These are phyloP conservation scores for Pneumocystis jirovecii DNA, from an alignment of 1,139 yeast species.

Conservation along the genomic window DNA sequence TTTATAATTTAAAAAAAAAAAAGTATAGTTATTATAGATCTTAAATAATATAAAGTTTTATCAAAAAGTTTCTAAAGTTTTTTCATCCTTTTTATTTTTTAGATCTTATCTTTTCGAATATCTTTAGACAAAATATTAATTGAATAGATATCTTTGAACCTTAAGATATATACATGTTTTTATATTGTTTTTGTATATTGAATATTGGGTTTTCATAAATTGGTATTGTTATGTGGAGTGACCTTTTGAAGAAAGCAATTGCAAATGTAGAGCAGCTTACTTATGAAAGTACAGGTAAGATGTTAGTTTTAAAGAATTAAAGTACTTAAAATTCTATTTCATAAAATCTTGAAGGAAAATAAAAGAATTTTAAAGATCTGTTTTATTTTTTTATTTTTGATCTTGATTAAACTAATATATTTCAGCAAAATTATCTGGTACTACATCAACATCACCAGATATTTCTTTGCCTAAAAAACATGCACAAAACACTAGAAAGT, in stretches of 20 bases:
- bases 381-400: not conserved
- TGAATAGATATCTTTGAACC: too few species aligned
- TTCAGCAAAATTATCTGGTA: not conserved
- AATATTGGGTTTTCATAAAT: not conserved
- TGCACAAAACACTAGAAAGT: not conserved
- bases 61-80: too few species aligned
- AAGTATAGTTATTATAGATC: too few species aligned
- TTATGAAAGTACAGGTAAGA: not conserved
- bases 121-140: not conserved
- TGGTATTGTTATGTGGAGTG: not conserved
- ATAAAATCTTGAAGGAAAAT: too few species aligned
- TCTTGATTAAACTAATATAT: not conserved
- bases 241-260: slow-evolving; percentile 2
- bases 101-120: not conserved
- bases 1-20: too few species aligned
- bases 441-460: not conserved
- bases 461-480: not conserved
- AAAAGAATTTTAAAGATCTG: not conserved
- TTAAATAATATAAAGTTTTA: too few species aligned
- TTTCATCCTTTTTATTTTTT: not conserved
- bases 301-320: not conserved
- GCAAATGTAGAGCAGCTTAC: slow-evolving; percentile 4
- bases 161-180: not conserved
- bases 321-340: too few species aligned
- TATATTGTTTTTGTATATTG: not conserved